Conservation (phyloP, 2,329 filamentous ascomycete species). For the Fusarium torreyae region DNA sequence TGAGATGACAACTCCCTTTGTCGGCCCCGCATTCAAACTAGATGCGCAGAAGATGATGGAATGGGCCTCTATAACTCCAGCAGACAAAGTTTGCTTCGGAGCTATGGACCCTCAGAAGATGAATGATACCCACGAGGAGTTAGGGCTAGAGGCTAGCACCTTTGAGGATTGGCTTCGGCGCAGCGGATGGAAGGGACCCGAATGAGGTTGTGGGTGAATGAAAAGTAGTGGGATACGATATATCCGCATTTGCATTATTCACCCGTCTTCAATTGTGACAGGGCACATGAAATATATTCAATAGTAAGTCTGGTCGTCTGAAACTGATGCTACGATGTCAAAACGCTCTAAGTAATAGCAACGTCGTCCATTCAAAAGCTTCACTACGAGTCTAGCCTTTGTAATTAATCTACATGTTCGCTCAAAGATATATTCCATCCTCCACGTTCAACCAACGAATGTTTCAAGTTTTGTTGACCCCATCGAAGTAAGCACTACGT, state of each 20-base stretch:
- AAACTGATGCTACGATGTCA: no score
- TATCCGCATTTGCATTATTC: no score
- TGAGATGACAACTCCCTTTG: background rate
- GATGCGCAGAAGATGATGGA: constrained; percentile 7
- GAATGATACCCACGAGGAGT: background rate
- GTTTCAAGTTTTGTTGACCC: background rate
- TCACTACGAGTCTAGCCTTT: no score
- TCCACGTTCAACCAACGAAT: no score
- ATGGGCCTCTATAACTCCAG: background rate
- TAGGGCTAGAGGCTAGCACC: background rate
- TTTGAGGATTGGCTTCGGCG: background rate
- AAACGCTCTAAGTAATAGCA: no score
- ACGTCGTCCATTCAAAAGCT: no score
- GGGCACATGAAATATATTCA: no score
- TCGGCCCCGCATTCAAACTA: background rate
- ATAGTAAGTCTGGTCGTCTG: no score
- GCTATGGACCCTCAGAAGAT: background rate
- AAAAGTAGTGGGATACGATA: no score
- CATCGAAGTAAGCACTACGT: background rate
- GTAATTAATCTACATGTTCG: no score
- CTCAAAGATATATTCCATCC: no score
- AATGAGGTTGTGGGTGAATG: background rate
- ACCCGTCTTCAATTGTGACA: no score
- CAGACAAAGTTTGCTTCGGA: background rate
- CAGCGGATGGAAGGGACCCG: background rate